Evolutionary conservation across 768 basidiomycete species (phyloP), one percentile per base, ranked within the genome.

Genomic region (Boletales sp.): DNA sequence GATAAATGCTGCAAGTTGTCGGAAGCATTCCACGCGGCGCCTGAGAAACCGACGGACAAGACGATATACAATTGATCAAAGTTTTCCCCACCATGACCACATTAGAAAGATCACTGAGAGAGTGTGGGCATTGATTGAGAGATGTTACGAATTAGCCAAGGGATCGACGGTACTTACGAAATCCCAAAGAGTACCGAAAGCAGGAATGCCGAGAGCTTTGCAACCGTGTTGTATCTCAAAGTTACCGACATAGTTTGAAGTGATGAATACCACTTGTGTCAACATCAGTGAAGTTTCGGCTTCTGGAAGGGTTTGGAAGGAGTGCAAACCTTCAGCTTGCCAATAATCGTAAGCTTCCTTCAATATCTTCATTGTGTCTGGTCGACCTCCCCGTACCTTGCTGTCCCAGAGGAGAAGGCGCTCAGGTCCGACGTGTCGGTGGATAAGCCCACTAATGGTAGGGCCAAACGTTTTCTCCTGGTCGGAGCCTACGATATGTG

Each of bases 401-500:
- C 81, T 83, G 70, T 90, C 87, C 87, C 88, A 90, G 9, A 90
- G 76, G 11, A 81, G 74, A 40, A 84, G 74, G 30, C 87, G 83
- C 63, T 89, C 86, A 27, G 87, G 86, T 54, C 76, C 84, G 40
- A 90, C 71, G 62, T 88, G 79, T 53, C 79, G 76, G 57, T 80
- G 78, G 56, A 90, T 89, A 46, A 90, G 75, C 29, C 81, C 80
- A 54, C 78, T 80, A 53, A 90, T 87, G 17, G 87, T 90, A 19
- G 86, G 83, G 3, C 89, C 89, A 58, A 91, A 90, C 2, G 87
- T 89, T 70, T 84, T 87, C 66, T 87, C 86, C 67, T 90, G 87
- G 61, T 90, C 86, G 48, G 85, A 87, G 45, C 86, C 86, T 81
- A 57, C 35, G 60, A n/a, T 50, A 7, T 49, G 43, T 34, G 45